Evolutionary conservation across 371 early-diverging fungal species (phyloP), one percentile per base, ranked within the genome.

Genomic region (Zychaea mexicana): DNA sequence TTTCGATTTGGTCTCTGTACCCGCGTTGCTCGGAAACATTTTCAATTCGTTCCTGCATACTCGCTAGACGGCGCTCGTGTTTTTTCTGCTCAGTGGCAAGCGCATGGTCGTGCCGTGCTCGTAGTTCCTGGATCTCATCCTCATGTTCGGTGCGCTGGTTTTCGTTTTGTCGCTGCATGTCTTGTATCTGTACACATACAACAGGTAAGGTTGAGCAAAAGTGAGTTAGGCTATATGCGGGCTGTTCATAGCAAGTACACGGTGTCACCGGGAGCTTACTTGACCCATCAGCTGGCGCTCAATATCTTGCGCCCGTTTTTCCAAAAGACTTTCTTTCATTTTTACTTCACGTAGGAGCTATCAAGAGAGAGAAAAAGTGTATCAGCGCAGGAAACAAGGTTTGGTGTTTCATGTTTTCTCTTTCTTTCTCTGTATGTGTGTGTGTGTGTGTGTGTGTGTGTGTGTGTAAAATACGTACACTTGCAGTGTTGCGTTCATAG

Each of bases 271-370:
- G n/a, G n/a, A n/a, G n/a, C n/a, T 52, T 60, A 65, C 72, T 61
- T 72, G 63, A 17, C 62, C 56, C 61, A 66, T 66, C 28, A 60
- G 46, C 13, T 68, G 56, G 3, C 52, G 19, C 17, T 72, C 64
- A 24, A 61, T 59, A 49, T 72, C 69, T 57, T 72, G 69, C 27
- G 57, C 57, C 21, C 63, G 62, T 60, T 66, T 72, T 52, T 72
- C 69, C 53, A 68, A 58, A 17, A 62, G 36, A 12, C 46, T 55
- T 42, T 78, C 78, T 49, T 74, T 74, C 47, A 65, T 57, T 12
- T 72, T 67, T 21, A 74, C 57, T 57, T 78, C 69, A 17, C 63
- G 64, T 32, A 78, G 60, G 33, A 78, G 33, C 78, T 77, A 64
- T 9, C 19, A 9, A 55, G 32, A 66, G 21, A 38, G 17, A 24